Evolutionary conservation across 345 rosid species (phyloP).

Genomic region (Pseudoturritis turrita): DNA sequence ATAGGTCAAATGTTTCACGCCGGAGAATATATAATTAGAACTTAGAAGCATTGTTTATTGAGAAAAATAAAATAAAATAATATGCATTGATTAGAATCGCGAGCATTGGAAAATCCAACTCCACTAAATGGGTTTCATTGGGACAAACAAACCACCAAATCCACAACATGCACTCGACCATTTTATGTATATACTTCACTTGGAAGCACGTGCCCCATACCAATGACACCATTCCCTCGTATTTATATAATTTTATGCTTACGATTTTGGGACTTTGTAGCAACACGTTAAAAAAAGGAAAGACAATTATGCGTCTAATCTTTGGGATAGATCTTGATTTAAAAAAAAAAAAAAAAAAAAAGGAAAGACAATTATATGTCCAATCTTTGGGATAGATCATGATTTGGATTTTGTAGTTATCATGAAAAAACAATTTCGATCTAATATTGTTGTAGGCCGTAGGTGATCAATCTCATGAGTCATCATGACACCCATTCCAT

Average conservation of each 20-base stretch:
- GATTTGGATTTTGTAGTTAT: not conserved
- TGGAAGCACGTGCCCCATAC: not conserved
- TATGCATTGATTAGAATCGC: not conserved
- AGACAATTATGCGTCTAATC: not conserved
- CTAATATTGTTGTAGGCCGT: not conserved
- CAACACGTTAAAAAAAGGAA: not conserved
- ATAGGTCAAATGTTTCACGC: not conserved
- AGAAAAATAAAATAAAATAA: not conserved
- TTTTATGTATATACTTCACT: not conserved
- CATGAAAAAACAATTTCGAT: not conserved
- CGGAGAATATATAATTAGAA: not conserved
- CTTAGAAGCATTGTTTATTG: not conserved
- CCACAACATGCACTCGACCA: not conserved
- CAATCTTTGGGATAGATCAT: not conserved
- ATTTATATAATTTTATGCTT: not conserved
- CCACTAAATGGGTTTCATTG: not conserved
- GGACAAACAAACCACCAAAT: not conserved
- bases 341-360: not conserved
- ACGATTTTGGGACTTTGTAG: not conserved
- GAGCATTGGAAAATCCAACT: not conserved
- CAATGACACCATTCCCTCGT: not conserved
- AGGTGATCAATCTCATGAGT: not conserved
- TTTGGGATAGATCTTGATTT: not conserved
- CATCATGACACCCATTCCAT: conserved; percentile 1
- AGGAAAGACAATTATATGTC: not conserved